Evolutionary conservation across 140 eudicot genomes (phyloP).

Genomic region (Anethum foeniculum): DNA sequence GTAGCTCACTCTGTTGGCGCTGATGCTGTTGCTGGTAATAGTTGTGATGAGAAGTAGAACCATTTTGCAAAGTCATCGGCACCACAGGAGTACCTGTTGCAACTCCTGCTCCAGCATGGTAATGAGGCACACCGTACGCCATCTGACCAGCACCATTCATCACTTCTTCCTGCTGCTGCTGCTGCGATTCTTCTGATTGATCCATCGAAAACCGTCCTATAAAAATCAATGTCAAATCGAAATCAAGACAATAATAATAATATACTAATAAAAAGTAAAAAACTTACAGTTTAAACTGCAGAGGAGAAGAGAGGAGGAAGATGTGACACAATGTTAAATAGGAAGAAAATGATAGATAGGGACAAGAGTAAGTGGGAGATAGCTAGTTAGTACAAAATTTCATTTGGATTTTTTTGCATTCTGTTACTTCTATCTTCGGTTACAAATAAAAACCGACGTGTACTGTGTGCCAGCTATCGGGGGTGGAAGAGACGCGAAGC

Average conservation of each 20-base stretch:
- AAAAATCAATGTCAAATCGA: neutral
- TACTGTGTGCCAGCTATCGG: neutral
- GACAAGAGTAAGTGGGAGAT: neutral
- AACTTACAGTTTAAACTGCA: neutral
- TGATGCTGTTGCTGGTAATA: slow-evolving; percentile 27
- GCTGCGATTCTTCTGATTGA: slow-evolving; percentile 21
- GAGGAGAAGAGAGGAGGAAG: neutral
- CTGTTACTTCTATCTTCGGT: neutral
- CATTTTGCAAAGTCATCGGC: slow-evolving; percentile 18
- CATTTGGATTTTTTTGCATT: neutral
- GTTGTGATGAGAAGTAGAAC: slow-evolving; percentile 8
- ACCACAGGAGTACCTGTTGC: slow-evolving; percentile 18
- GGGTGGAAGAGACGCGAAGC: neutral
- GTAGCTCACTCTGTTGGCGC: slow-evolving; percentile 19
- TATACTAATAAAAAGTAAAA: neutral
- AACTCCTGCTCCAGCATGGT: slow-evolving; percentile 16
- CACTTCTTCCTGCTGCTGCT: slow-evolving; percentile 14
- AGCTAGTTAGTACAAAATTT: neutral
- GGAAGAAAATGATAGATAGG: neutral
- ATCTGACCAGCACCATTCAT: slow-evolving; percentile 8
- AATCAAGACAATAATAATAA: neutral
- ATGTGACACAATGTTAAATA: neutral
- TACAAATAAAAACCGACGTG: neutral
- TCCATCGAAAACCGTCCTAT: slow-evolving; percentile 14
- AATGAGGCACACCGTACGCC: slow-evolving; percentile 6